These are phyloP conservation scores for Leishmania guyanensis DNA, from an alignment of 208 protist species.

Conservation along the genomic window DNA sequence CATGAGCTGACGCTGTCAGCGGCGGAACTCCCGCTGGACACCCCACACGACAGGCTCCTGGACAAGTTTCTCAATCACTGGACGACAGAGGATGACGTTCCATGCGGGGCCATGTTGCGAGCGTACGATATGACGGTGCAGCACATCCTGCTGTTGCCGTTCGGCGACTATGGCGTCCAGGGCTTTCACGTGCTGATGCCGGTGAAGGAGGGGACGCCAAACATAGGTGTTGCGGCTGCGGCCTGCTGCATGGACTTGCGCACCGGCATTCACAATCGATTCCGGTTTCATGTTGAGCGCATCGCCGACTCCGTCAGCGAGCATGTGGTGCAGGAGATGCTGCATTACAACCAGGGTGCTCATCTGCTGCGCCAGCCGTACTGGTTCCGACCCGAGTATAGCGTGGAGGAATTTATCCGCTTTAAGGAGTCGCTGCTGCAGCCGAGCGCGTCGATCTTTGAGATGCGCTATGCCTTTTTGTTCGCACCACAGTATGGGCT, in stretches of 20 bases:
- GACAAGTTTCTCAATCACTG: slow-evolving; percentile 71
- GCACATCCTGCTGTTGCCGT: slow-evolving; percentile 72
- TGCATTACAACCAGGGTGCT: slow-evolving; percentile 84
- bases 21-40: slow-evolving; percentile 82
- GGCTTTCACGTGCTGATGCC: slow-evolving; percentile 80
- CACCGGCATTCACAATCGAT: slow-evolving; percentile 91
- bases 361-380: slow-evolving; percentile 88
- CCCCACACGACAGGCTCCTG: slow-evolving; percentile 45
- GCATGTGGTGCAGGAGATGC: slow-evolving; percentile 77
- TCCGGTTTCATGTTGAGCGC: slow-evolving; percentile 90
- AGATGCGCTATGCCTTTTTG: slow-evolving; percentile 85
- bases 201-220: slow-evolving; percentile 71
- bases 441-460: slow-evolving; percentile 79
- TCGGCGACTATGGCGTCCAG: slow-evolving; percentile 85
- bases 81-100: slow-evolving; percentile 71
- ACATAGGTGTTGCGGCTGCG: slow-evolving; percentile 79
- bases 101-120: slow-evolving; percentile 48
- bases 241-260: slow-evolving; percentile 88
- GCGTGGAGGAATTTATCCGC: slow-evolving; percentile 89
- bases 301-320: slow-evolving; percentile 87
- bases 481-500: slow-evolving; percentile 68
- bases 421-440: slow-evolving; percentile 89
- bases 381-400: slow-evolving; percentile 90
- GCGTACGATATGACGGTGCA: slow-evolving; percentile 67
- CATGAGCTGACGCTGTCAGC: slow-evolving; percentile 89